Evolutionary conservation across 768 basidiomycete species (phyloP), one percentile per base, ranked within the genome.

Genomic region (Boletellus ananiceps): DNA sequence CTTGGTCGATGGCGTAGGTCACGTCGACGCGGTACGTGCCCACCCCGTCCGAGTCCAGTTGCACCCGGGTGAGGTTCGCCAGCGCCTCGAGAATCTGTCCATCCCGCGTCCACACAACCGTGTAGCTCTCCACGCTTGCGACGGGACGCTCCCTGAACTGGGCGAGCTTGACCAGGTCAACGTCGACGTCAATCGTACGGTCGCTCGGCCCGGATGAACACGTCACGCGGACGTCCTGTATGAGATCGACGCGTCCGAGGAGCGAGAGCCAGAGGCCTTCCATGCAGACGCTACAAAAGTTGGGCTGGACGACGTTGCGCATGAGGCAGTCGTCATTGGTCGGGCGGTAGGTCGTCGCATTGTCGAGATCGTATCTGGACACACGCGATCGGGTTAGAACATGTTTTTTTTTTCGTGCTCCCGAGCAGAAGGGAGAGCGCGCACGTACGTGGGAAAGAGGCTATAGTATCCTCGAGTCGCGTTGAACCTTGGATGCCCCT

Each of bases 281-380:
- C 13, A 78, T 58, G 60, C 88, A 91, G 44, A 79, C 82, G 54
- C 73, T 80, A 73, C 88, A 90, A 62, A 90, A 86, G 59, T 84
- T 78, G 47, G 86, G 82, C 0, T 77, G 74, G 25, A 77, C 81
- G 36, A 88, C 82, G 46, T 71, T 69, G 36, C 88, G 85, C 88
- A 91, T 90, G 40, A 90, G 79, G 61, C 88, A 90, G 63, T 82
- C 84, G 51, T 87, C 82, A 55, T 88, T 87, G 2, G 88, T 90
- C 4, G 88, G 88, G n/a, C 88, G 78, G 66, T 85, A 90, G 3
- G 78, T 76, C 0, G 84, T 88, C 44, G 65, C 63, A 57, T 89
- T 87, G 46, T 64, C 46, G 34, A 70, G 63, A 31, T 82, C 73
- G 60, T 76, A 88, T 16, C 86, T 87, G 52, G 16, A 37, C 18